Evolutionary conservation across 2,329 filamentous ascomycete species (phyloP).

Genomic region (Trichoderma aggressivum): DNA sequence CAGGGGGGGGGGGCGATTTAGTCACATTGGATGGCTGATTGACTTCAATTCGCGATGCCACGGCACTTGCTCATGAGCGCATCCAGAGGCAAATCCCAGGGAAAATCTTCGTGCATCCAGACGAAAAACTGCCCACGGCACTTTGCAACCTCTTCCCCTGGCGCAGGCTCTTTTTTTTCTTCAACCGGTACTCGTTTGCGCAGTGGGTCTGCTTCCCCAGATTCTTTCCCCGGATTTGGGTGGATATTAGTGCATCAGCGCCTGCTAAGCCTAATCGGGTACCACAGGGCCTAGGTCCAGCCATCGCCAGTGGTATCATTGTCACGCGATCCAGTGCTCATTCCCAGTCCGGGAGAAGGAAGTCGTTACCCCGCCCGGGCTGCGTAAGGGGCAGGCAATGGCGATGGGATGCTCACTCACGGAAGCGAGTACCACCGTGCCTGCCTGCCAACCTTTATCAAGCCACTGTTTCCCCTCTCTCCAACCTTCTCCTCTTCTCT

Average conservation of each 20-base stretch:
- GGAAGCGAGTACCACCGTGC: constrained; percentile 12
- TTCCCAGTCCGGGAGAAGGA: constrained; percentile 9
- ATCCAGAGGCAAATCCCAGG: neutral
- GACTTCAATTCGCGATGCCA: neutral
- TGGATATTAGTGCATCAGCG: neutral
- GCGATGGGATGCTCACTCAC: neutral
- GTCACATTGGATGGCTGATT: constrained; percentile 3
- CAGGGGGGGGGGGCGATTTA: constrained; percentile 3
- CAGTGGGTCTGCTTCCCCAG: constrained; percentile 20
- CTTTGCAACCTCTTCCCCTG: neutral
- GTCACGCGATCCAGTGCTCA: constrained; percentile 20
- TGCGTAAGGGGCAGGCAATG: constrained; percentile 28
- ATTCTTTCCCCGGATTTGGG: constrained; percentile 18
- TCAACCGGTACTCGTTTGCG: neutral
- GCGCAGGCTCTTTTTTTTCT: neutral
- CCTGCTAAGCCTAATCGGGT: constrained; percentile 19
- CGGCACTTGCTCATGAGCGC: neutral
- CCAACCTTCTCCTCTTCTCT: constrained; percentile 24
- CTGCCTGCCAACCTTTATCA: constrained; percentile 31
- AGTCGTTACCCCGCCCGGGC: constrained; percentile 43
- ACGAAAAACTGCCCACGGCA: neutral
- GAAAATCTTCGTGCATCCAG: neutral
- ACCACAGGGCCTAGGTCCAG: constrained; percentile 2
- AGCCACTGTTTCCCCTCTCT: constrained; percentile 29
- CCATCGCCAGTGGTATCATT: constrained; percentile 15